Evolutionary conservation across 176 grass and related monocot species (phyloP).

Genomic region (Saccharum officinarum): DNA sequence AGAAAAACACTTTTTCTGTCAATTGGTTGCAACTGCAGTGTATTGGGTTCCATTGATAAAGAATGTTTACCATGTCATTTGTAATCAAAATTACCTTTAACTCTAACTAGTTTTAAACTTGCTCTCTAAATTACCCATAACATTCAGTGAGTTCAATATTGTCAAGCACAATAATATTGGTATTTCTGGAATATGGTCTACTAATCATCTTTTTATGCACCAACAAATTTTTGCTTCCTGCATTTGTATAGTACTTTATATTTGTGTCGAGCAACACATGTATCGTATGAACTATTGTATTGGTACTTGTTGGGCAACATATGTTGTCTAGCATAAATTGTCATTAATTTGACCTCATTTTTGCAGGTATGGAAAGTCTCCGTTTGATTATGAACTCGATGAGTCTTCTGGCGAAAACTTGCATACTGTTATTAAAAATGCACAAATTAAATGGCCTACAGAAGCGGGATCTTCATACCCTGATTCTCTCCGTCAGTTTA

Average conservation of each 20-base stretch:
- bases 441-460: constrained; percentile 78
- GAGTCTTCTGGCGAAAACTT: constrained; percentile 73
- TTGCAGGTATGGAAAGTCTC: constrained; percentile 74
- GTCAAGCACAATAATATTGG: background rate
- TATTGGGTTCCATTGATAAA: background rate
- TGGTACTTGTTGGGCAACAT: background rate
- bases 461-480: constrained; percentile 52
- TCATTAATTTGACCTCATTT: background rate
- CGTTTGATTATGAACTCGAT: constrained; percentile 82
- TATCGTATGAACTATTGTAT: background rate
- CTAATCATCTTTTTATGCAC: background rate
- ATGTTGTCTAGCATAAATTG: background rate
- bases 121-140: background rate
- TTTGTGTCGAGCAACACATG: background rate
- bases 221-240: background rate
- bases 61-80: background rate
- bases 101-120: background rate
- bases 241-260: background rate
- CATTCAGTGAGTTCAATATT: background rate
- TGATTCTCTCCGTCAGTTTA: constrained; percentile 64
- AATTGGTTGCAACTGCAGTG: background rate
- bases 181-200: constrained; percentile 3
- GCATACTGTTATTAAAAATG: constrained; percentile 54
- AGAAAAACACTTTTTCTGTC: background rate
- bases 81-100: background rate